These are phyloP conservation scores for Sporothrix inflata DNA, from an alignment of 2,329 filamentous ascomycete genomes.

Conservation along the genomic window DNA sequence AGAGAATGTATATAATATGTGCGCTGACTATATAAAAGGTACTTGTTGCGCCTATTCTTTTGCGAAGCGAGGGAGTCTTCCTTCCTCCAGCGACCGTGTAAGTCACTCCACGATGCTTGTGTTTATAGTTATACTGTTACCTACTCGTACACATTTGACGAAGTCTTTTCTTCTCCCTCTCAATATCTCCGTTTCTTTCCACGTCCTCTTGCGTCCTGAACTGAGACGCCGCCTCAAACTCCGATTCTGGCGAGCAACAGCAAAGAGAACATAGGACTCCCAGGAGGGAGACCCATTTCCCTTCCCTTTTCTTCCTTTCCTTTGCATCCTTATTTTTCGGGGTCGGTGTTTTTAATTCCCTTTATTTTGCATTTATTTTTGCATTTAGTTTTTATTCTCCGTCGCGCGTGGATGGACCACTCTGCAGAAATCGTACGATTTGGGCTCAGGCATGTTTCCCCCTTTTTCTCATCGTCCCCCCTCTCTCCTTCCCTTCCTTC, in stretches of 20 bases:
- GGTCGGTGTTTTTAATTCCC: not conserved
- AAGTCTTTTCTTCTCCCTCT: not conserved
- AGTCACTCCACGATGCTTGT: not conserved
- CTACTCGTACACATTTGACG: not conserved
- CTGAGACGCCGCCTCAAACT: not conserved
- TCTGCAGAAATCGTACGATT: constrained; percentile 35
- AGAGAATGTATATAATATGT: not conserved
- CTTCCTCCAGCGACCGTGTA: no score
- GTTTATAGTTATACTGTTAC: not conserved
- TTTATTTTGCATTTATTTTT: constrained; percentile 15
- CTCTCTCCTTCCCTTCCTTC: not conserved
- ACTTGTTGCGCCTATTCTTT: not conserved
- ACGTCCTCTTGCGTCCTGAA: not conserved
- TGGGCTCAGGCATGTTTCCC: constrained; percentile 27
- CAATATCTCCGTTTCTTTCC: not conserved
- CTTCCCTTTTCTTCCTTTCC: not conserved
- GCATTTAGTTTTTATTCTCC: constrained; percentile 9
- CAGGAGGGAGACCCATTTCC: not conserved
- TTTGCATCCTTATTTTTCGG: not conserved
- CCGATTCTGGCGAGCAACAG: not conserved
- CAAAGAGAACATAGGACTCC: not conserved
- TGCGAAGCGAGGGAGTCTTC: no score
- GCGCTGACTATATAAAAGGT: not conserved
- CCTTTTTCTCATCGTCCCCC: constrained; percentile 21
- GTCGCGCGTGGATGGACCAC: constrained; percentile 19